A percentile compares a stretch with the other conserved stretches of the same genome.
Conservation (phyloP, 2,329 filamentous ascomycete species). For the Phyllosticta citrichinensis region DNA sequence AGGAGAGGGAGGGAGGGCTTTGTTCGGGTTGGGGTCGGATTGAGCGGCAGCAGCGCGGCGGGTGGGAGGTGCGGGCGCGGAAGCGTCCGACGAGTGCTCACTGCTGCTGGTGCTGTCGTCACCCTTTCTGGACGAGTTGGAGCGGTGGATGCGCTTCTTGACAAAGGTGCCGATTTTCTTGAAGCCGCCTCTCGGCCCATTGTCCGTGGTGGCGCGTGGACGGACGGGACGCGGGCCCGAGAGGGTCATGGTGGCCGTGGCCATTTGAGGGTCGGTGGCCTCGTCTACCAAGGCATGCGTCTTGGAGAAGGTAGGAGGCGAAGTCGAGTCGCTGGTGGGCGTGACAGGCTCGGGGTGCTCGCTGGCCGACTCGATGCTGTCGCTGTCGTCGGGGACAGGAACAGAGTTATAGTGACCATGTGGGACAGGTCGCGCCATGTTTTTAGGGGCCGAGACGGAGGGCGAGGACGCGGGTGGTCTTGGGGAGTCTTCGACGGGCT, state of each 20-base stretch:
- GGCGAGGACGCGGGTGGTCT: background rate
- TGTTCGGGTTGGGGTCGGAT: background rate
- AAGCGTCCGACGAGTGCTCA: background rate
- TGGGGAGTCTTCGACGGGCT: background rate
- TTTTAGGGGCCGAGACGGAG: background rate
- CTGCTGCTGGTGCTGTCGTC: background rate
- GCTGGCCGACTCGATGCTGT: constrained; percentile 25
- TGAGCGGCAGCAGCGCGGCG: constrained; percentile 25
- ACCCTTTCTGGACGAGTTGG: constrained; percentile 4
- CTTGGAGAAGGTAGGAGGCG: background rate
- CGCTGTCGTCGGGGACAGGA: constrained; percentile 29
- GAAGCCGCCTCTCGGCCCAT: background rate
- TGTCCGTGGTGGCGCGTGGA: background rate
- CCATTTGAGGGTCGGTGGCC: constrained; percentile 17
- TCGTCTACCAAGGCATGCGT: background rate
- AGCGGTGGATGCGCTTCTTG: constrained; percentile 22
- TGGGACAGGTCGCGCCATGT: background rate
- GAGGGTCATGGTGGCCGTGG: constrained; percentile 5
- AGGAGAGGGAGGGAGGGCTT: background rate
- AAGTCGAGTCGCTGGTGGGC: constrained; percentile 23
- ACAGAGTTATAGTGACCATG: background rate
- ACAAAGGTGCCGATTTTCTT: constrained; percentile 21
- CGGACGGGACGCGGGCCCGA: background rate
- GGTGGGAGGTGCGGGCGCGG: constrained; percentile 12
- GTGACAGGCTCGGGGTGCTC: constrained; percentile 30